Evolutionary conservation across 2,329 filamentous ascomycete species (phyloP), one percentile per base, ranked within the genome.

Genomic region (Penicillium sp.): DNA sequence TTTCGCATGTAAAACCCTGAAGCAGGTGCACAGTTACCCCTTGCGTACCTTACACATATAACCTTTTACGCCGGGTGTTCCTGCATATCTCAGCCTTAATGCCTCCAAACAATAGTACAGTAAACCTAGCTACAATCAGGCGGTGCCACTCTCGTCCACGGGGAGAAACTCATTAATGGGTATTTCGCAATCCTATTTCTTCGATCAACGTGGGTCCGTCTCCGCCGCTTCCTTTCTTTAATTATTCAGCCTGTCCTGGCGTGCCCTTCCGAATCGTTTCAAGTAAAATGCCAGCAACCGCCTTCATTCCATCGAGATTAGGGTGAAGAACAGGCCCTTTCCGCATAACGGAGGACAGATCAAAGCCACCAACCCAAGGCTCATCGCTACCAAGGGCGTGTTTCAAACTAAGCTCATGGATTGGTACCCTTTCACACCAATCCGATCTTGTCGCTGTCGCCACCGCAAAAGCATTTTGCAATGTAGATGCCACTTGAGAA

Each of bases 381-480:
- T 62, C 58, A 21, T 37, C 27, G 22, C 53, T 59, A 2, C 60
- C 60, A 39, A 61, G 51, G 11, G 56, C 54, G 46, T 62, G 60
- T 21, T 37, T 49, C 16, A 54, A 45, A n/a, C 60, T 62, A 5
- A 61, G 27, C 43, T 62, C 44, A 21, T 62, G 60, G 35, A 61
- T 52, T n/a, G 60, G 54, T 8, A 62, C 48, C 9, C 48, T 55
- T 46, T 61, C 58, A 19, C 60, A 62, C 60, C 60, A 62, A 26
- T 55, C 58, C 4, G 54, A 37, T 33, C 60, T 49, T n/a, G 52
- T 22, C 22, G 49, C 42, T 27, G 22, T 49, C 1, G 56, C 58
- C 11, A 45, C 33, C n/a, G 27, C 16, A 49, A 55, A 62, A 6
- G 58, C 58, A 51, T 57, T 44, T 47, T 61, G 60, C 13, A 62